Conservation (phyloP, 2,329 filamentous ascomycete genomes). For the Fusarium keratoplasticum region DNA sequence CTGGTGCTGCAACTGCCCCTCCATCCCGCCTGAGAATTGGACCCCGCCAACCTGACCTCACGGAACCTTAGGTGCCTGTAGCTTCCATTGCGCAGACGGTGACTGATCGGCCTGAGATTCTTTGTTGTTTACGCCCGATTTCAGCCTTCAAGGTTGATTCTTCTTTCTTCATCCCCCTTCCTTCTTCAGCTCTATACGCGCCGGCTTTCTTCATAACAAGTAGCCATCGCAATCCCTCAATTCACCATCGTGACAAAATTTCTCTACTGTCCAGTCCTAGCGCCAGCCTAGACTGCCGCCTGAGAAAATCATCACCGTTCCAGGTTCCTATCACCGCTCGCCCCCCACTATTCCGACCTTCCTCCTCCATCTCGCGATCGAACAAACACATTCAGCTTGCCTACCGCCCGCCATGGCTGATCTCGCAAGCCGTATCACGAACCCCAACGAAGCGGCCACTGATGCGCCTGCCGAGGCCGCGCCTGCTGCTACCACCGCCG, state of each 20-base stretch:
- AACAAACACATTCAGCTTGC: constrained; percentile 4
- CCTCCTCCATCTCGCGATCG: constrained; percentile 17
- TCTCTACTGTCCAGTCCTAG: neutral
- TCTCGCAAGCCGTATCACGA: constrained; percentile 64
- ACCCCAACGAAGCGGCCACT: constrained; percentile 51
- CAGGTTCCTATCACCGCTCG: constrained; percentile 17
- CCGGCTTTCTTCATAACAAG: neutral
- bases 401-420: constrained; percentile 55
- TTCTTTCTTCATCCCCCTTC: neutral
- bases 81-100: constrained; percentile 11
- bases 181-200: neutral
- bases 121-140: constrained; percentile 29
- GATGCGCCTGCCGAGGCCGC: constrained; percentile 33
- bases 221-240: neutral
- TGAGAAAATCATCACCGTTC: constrained; percentile 28
- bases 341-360: constrained; percentile 24
- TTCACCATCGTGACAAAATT: neutral
- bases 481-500: constrained; percentile 31
- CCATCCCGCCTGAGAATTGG: constrained; percentile 37
- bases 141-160: constrained; percentile 11
- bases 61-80: constrained; percentile 29
- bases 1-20: constrained; percentile 43
- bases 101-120: constrained; percentile 9
- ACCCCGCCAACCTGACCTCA: constrained; percentile 47
- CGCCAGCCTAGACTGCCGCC: constrained; percentile 22